Percentiles rank a stretch among this genome's conserved stretches.
Conservation (phyloP, 2,329 filamentous ascomycete genomes). For the Claviceps monticola region DNA sequence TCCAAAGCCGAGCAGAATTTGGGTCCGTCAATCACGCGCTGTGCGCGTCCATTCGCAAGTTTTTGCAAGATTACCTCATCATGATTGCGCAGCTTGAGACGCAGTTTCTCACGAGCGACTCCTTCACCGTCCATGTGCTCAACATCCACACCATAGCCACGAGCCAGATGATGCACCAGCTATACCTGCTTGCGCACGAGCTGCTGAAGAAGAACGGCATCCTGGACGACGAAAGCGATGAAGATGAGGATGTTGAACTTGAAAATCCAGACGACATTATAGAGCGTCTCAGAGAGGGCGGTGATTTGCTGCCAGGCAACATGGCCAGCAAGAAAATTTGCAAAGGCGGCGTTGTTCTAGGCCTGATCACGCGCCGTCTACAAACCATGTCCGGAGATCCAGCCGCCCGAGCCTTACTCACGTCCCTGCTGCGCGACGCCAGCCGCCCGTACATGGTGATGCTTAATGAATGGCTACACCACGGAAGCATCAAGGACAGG, state of each 20-base stretch:
- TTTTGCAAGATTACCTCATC: conserved; percentile 85
- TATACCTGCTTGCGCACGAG: conserved; percentile 79
- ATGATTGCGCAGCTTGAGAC: conserved; percentile 89
- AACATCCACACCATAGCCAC: conserved; percentile 86
- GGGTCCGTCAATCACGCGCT: conserved; percentile 91
- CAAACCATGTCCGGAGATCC: conserved; percentile 91
- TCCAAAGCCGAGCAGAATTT: conserved; percentile 85
- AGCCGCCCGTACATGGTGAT: conserved; percentile 94
- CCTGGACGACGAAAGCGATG: conserved; percentile 64
- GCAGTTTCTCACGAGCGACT: conserved; percentile 75
- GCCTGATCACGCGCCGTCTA: conserved; percentile 69
- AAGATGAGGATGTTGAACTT: conserved; percentile 56
- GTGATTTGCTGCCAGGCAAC: conserved; percentile 63
- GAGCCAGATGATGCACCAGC: conserved; percentile 77
- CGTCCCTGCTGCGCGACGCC: conserved; percentile 69
- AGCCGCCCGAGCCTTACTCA: conserved; percentile 67
- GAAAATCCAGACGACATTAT: conserved; percentile 85
- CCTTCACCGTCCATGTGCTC: conserved; percentile 84
- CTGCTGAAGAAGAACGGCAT: conserved; percentile 78
- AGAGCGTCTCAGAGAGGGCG: conserved; percentile 76
- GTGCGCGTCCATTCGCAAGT: conserved; percentile 84
- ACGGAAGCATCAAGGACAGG: conserved; percentile 86
- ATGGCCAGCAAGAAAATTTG: conserved; percentile 82
- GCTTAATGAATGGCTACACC: conserved; percentile 97
- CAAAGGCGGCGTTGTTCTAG: conserved; percentile 92